These are phyloP conservation scores for Podaxis carcinomalis DNA, from an alignment of 768 basidiomycete genomes.

Conservation along the genomic window DNA sequence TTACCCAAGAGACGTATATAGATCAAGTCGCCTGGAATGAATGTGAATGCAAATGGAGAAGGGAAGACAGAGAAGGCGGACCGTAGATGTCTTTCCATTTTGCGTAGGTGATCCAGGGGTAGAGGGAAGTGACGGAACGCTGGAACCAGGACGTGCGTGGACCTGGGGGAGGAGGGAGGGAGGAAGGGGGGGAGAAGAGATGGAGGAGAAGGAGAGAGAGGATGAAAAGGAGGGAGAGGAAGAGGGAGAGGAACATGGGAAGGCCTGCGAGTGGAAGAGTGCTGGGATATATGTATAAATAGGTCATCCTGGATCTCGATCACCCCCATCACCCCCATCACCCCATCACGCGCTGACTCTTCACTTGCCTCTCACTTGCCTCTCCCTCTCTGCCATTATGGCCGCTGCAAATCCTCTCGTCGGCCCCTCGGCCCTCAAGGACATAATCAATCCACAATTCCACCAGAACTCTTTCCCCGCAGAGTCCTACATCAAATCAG, in stretches of 20 bases:
- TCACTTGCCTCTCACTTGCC: neutral
- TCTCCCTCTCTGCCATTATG: conserved; percentile 21
- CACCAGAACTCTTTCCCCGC: conserved; percentile 89
- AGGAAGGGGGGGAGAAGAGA: neutral
- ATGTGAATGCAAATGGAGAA: conserved; percentile 3
- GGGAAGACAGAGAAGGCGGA: conserved; percentile 11
- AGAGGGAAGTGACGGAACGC: conserved; percentile 20
- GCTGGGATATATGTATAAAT: neutral
- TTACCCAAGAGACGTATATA: conserved; percentile 26
- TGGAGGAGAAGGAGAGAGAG: neutral
- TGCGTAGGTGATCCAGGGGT: conserved; percentile 45
- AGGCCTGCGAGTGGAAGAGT: neutral
- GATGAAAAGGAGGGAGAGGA: neutral
- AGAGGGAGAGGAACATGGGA: conserved; percentile 2
- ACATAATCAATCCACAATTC: conserved; percentile 84
- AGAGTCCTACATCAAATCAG: conserved; percentile 76
- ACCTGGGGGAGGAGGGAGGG: conserved; percentile 32
- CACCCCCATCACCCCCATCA: neutral
- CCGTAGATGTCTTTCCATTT: conserved; percentile 41
- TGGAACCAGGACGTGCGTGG: conserved; percentile 27
- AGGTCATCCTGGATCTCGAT: neutral
- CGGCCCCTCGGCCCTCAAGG: conserved; percentile 55
- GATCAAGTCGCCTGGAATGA: conserved; percentile 9
- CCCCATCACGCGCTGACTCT: neutral
- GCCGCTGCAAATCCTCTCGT: conserved; percentile 45